Evolutionary conservation across 2,329 filamentous ascomycete genomes (phyloP), one percentile per base, ranked within the genome.

Genomic region (Fusarium sp.): DNA sequence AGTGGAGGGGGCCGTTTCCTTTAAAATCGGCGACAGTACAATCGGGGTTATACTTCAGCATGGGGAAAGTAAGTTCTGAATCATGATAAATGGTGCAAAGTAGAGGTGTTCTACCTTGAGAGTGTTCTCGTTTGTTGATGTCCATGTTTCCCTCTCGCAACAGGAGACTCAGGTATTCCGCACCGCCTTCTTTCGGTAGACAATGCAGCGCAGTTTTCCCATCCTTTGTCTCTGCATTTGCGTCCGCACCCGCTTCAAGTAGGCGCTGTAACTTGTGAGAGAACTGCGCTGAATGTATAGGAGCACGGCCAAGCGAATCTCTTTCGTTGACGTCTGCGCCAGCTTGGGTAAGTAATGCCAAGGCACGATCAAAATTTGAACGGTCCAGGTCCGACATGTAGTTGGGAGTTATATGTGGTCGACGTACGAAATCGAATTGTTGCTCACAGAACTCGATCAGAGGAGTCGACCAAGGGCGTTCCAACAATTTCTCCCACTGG

Each of bases 201-300:
- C 64, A 75, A 7, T 73, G 61, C 40, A 48, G 11, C 6, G 46
- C 50, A 7, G 41, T 70, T 17, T 44, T 42, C 2, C 76, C 74
- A 14, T 35, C 11, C 14, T 38, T 23, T 20, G 73, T 55, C 12
- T 60, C 56, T 2, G 62, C 60, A 57, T 77, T 75, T 2, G 67
- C 63, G 56, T 78, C 73, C 3, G 74, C 71, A 1, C 77, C 76
- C 6, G 65, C 73, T 37, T 74, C 69, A 4, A 78, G 58, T 1
- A 79, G 65, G 1, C 69, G 23, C 17, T 49, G 65, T 10, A 65
- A 45, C 26, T 71, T 38, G 8, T 60, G 42, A 11, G 64, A 48
- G 3, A 61, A 62, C 6, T 26, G 7, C 1, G 74, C 63, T 3
- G 38, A 44, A 30, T 78, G 76, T n/a, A 78, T 56, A 2, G 67